Percentiles rank a stretch among this genome's conserved stretches.
phyloP scores from a whole-genome alignment of 306 rosid genomes.

The Nissolia schottii region DNA sequence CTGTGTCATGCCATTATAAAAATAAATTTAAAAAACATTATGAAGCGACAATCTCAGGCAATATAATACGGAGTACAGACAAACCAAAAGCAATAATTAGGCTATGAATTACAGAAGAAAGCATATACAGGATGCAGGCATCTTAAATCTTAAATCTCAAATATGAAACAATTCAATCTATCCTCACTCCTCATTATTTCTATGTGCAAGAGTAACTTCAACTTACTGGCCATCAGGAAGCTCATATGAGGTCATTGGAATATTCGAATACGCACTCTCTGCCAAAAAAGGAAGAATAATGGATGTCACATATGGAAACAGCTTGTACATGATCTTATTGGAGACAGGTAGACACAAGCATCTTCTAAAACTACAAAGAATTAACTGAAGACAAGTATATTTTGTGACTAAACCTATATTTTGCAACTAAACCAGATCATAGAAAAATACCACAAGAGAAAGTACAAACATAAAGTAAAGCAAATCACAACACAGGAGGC shows the following conservation, averaged over 20 bases:
- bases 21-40: not conserved
- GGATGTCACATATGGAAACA: slow-evolving; percentile 18
- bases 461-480: not conserved
- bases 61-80: not conserved
- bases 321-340: not conserved
- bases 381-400: not conserved
- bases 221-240: slow-evolving; percentile 99
- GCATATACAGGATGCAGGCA: not conserved
- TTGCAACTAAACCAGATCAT: slow-evolving; percentile 12
- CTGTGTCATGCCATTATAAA: slow-evolving; percentile 29
- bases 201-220: slow-evolving; percentile 10
- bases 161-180: slow-evolving; percentile 7
- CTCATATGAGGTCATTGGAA: slow-evolving; percentile 94
- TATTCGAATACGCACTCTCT: slow-evolving; percentile 94
- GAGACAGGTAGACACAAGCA: slow-evolving; percentile 23
- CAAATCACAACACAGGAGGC: not conserved
- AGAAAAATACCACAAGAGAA: not conserved
- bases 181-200: not conserved
- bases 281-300: slow-evolving; percentile 14
- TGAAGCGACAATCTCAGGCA: not conserved
- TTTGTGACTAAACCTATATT: too few species aligned
- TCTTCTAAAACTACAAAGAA: slow-evolving; percentile 17
- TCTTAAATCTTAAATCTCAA: slow-evolving; percentile 30
- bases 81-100: not conserved
- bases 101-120: slow-evolving; percentile 1